phyloP scores from a whole-genome alignment of 2,329 filamentous ascomycete genomes.

The Paracoccidioides brasiliensis region DNA sequence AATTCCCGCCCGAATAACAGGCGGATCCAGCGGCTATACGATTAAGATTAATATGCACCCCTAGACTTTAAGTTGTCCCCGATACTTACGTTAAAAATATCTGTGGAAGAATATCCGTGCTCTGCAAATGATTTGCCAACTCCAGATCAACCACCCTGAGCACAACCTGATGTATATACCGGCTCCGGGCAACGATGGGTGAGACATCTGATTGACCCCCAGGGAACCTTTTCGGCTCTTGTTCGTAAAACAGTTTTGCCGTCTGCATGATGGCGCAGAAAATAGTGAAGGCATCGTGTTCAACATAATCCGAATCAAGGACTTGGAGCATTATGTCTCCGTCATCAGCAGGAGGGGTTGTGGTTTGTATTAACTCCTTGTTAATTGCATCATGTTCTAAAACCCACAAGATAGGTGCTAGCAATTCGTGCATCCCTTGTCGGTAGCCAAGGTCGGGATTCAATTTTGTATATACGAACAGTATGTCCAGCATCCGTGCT shows the following conservation, averaged over 20 bases:
- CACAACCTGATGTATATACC: constrained; percentile 72
- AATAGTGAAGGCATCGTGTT: constrained; percentile 80
- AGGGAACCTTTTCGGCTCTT: constrained; percentile 35
- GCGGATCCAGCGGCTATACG: constrained; percentile 70
- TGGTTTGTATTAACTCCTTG: constrained; percentile 22
- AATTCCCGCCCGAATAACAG: constrained; percentile 90
- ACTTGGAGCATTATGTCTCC: constrained; percentile 49
- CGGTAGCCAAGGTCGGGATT: constrained; percentile 80
- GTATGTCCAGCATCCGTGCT: constrained; percentile 67
- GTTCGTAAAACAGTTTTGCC: constrained; percentile 76
- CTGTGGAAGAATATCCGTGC: constrained; percentile 84
- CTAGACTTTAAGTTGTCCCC: neutral
- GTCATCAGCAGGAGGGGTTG: constrained; percentile 18
- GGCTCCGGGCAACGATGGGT: constrained; percentile 73
- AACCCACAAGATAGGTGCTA: constrained; percentile 79
- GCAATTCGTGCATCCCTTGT: constrained; percentile 96
- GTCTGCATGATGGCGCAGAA: constrained; percentile 81
- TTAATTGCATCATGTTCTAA: constrained; percentile 70
- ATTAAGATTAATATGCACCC: constrained; percentile 2
- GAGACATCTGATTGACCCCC: constrained; percentile 37
- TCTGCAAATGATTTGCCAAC: constrained; percentile 63
- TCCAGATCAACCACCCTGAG: constrained; percentile 71
- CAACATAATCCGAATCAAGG: constrained; percentile 60
- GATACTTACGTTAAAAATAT: constrained; percentile 75
- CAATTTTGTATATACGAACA: constrained; percentile 91